Evolutionary conservation across 2,329 filamentous ascomycete species (phyloP), one percentile per base, ranked within the genome.

Genomic region (Aspergillus arachidicola): DNA sequence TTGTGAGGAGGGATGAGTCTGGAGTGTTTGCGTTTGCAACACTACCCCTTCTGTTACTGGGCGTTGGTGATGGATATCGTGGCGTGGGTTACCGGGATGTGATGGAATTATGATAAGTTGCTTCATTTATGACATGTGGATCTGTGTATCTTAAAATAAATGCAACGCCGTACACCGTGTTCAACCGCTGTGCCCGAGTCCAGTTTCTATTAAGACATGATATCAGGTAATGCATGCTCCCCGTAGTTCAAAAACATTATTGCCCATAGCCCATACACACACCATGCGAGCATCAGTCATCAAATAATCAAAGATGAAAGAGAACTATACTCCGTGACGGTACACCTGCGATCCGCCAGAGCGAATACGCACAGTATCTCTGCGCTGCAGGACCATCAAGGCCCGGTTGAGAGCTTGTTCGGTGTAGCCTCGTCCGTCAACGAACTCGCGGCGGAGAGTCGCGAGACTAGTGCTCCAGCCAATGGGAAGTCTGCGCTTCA

Each of bases 381-480:
- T 87, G 72, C 94, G 85, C 77, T 96, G 92, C 79, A 99, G 80
- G 19, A 98, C 87, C 81, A 94, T 89, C 70, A 99, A 77, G 0
- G 94, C 92, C 70, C 94, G 84, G 68, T 94, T 94, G 34, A 99
- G 84, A 19, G 89, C 89, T 75, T 93, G 90, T 79, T 98, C 95
- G 66, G 87, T 93, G 79, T 94, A 98, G 0, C 93, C 93, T 77
- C 94, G 93, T 16, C 91, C 90, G 72, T 97, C 93, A 6, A 96
- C 93, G 84, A 99, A 94, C 77, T 99, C 95, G 53, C 92, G 86
- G 66, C 91, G 87, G 68, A 99, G 80, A 1, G 92, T 96, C 0
- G 92, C 91, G 62, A 98, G 79, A 73, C 91, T 96, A 1, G 94
- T 97, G 73, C 91, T 95, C 92, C 94, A 99, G 23, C 95, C 95